Base-by-base conservation (phyloP, 306 rosid species). In the Sicyos baderoa region DNA sequence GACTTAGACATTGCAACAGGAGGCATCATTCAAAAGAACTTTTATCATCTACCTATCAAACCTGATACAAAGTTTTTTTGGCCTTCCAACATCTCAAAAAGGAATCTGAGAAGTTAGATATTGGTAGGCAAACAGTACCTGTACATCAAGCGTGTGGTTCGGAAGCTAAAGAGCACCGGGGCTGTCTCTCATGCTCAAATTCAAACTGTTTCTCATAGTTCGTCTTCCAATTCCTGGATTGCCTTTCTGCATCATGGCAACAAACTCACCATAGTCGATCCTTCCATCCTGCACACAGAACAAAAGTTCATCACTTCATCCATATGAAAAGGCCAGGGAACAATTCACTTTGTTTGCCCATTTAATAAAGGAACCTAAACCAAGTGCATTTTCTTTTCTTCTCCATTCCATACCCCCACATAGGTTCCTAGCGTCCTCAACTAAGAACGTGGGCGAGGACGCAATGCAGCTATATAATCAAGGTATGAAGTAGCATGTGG, bases 171-270 rank as follows among this genome's bases (percentile, higher is more conserved):
- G 44, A 25, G 72, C 72, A 67, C 45, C 57, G 12, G 72, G 72
- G 45, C 80, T 85, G 17, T 84, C 91, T 71, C 91, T 82, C 91
- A 87, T 84, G 86, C 89, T 87, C 82, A 87, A 76, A 75, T 48
- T 57, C 69, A 80, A 80, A 48, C 65, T 48, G 78, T 75, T 79
- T 71, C 72, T 66, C 66, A 75, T 66, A 82, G 74, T 89, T 88
- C 95, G 84, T 79, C 87, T 82, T 71, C 93, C 96, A 75, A 89
- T 76, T 79, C 89, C 91, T 75, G 82, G 77, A 59, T 84, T 87
- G 59, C 89, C 91, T 76, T 86, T 86, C 84, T 80, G 91, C 91
- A 87, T 87, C 91, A 87, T 87, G 56, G 91, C 91, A 78, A 83
- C 84, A 72, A 87, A 87, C 81, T 87, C 91, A 72, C 91, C 80